These are phyloP conservation scores for Tranzscheliella williamsii DNA, from an alignment of 1,284 basidiomycete genomes.

Conservation along the genomic window DNA sequence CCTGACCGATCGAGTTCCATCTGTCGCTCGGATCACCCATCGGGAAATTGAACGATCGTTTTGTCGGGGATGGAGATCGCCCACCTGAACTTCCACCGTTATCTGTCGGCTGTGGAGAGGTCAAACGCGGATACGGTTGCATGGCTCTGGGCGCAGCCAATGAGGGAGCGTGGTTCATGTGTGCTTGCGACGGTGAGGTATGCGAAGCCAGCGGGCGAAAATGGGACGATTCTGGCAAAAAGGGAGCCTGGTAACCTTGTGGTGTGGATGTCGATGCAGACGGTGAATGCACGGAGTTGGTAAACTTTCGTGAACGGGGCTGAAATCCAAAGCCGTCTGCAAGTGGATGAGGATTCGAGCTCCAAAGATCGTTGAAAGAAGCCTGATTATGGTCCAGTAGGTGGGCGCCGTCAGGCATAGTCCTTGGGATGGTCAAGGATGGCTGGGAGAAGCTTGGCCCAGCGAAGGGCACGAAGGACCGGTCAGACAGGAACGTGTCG, in stretches of 20 bases:
- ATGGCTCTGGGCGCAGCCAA: conserved; percentile 39
- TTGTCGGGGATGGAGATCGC: conserved; percentile 47
- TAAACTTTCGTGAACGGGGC: too few species aligned
- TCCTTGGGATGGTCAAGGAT: conserved; percentile 1
- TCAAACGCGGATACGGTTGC: conserved; percentile 42
- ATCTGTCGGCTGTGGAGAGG: conserved; percentile 38
- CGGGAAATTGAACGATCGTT: conserved; percentile 41
- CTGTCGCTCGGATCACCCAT: conserved; percentile 45
- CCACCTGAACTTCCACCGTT: conserved; percentile 7
- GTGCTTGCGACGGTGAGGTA: too few species aligned
- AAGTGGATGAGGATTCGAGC: too few species aligned
- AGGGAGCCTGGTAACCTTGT: too few species aligned
- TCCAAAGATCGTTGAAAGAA: conserved; percentile 2
- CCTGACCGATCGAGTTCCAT: conserved; percentile 48
- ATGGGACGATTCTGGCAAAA: too few species aligned
- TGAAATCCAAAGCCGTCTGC: too few species aligned
- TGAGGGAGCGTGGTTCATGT: conserved; percentile 8
- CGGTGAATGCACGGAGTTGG: too few species aligned
- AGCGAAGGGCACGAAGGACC: not conserved
- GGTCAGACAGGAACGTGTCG: not conserved
- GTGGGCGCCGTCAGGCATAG: conserved; percentile 25
- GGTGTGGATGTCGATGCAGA: too few species aligned
- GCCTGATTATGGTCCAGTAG: conserved; percentile 4
- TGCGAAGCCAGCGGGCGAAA: too few species aligned
- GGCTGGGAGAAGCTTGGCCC: conserved; percentile 1